Conservation (phyloP, 768 basidiomycete species). For the Aureoboletus auriporus region DNA sequence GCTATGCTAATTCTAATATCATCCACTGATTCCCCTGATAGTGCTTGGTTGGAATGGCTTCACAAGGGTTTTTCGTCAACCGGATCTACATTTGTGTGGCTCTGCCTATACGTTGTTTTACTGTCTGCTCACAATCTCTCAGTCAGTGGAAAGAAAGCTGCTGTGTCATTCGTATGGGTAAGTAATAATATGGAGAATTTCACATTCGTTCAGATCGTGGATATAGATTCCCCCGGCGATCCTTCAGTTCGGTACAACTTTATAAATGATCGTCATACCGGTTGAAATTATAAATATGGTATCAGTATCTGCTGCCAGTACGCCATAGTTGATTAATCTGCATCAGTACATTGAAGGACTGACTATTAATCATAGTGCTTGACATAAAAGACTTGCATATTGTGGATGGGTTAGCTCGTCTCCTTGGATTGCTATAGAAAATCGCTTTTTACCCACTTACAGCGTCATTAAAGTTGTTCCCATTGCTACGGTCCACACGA, state of each 20-base stretch:
- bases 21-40: background rate
- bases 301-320: background rate
- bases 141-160: conserved; percentile 2
- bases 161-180: background rate
- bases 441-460: background rate
- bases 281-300: too few relatives aligned
- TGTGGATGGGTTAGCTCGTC: background rate
- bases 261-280: too few relatives aligned
- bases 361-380: too few relatives aligned
- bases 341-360: background rate
- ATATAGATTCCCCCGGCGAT: background rate
- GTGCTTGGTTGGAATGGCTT: background rate
- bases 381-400: background rate
- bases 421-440: background rate
- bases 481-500: background rate
- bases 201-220: background rate
- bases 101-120: background rate
- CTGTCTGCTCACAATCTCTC: background rate
- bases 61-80: conserved; percentile 2
- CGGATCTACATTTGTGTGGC: conserved; percentile 2
- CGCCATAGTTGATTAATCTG: background rate
- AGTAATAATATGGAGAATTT: background rate
- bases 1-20: background rate
- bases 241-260: background rate
- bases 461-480: background rate